Evolutionary conservation across 2,329 filamentous ascomycete genomes (phyloP), one percentile per base, ranked within the genome.

Genomic region (Penicillium hordei): DNA sequence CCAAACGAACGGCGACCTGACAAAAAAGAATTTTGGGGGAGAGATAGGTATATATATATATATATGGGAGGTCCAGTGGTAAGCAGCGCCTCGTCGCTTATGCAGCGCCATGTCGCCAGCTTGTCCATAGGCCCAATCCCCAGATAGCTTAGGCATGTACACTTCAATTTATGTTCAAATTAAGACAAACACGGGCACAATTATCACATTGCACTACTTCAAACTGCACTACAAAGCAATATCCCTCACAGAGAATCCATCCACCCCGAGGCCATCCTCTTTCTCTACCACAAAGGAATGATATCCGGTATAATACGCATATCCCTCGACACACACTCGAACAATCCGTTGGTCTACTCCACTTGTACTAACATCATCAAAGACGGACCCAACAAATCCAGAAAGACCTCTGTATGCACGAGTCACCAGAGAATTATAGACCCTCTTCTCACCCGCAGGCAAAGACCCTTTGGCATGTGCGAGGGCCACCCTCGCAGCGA

Each of bases 401-500:
- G 60, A 39, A 19, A 63, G 44, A 25, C 48, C 52, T 38, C 43
- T 52, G n/a, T 59, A 55, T 3, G 44, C 48, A 3, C 61, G 59
- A 13, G 56, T 63, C 8, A 76, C 70, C 1, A 76, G 52, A 4
- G 74, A 76, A 51, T 76, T 72, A 62, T 76, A 76, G 6, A 68
- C 65, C 65, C 73, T 70, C 7, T 64, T 60, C 48, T 73, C 60
- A 0, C 63, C 67, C 2, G 58, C 6, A 1, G 31, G 5, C n/a
- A 66, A 57, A 13, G 59, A 12, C 0, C 68, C 68, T 53, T 74
- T 72, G 2, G 68, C 66, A 62, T 74, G 60, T 17, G 74, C 74
- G 8, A 75, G 63, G 8, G 74, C 73, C 59, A 74, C 67, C 3
- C 75, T 67, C 4, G 75, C 75, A 8, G 72, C 68, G 9, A 77